Conservation (phyloP, 108 stramenopile genomes). For the Thalassiosira profunda region DNA sequence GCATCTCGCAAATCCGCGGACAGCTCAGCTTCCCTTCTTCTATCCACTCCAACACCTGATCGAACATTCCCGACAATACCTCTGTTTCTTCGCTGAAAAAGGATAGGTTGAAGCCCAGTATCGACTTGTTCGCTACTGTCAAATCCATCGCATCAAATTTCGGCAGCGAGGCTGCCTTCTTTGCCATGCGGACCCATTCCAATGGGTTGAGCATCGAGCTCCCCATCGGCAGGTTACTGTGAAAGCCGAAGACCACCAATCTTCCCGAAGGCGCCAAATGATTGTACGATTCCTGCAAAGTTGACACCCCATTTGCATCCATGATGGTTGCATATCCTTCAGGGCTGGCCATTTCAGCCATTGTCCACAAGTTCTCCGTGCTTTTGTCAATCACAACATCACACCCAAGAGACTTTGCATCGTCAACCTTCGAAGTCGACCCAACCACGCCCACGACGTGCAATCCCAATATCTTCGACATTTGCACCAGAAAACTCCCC, state of each 20-base stretch:
- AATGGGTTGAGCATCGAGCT: slow-evolving; percentile 69
- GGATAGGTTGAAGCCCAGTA: slow-evolving; percentile 89
- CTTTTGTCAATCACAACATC: slow-evolving; percentile 88
- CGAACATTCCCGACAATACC: slow-evolving; percentile 71
- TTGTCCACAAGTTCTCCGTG: slow-evolving; percentile 59
- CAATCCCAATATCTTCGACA: slow-evolving; percentile 78
- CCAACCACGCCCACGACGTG: slow-evolving; percentile 91
- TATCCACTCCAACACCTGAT: slow-evolving; percentile 77
- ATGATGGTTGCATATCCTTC: slow-evolving; percentile 73
- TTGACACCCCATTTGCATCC: slow-evolving; percentile 90
- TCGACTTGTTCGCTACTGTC: slow-evolving; percentile 66
- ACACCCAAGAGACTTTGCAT: slow-evolving; percentile 70
- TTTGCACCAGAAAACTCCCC: slow-evolving; percentile 88
- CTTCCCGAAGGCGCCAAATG: slow-evolving; percentile 82
- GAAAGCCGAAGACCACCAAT: slow-evolving; percentile 90
- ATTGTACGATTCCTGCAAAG: slow-evolving; percentile 80
- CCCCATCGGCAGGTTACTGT: slow-evolving; percentile 85
- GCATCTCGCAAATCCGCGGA: slow-evolving; percentile 64
- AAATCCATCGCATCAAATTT: slow-evolving; percentile 91
- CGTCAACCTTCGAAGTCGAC: slow-evolving; percentile 71
- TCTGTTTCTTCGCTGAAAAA: slow-evolving; percentile 88
- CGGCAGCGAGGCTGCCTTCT: slow-evolving; percentile 70
- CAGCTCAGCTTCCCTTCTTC: slow-evolving; percentile 49
- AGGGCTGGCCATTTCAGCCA: slow-evolving; percentile 44
- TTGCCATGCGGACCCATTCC: slow-evolving; percentile 84